Evolutionary conservation across 208 protist species (phyloP), one percentile per base, ranked within the genome.

Genomic region (Acanthamoeba divionensis): DNA sequence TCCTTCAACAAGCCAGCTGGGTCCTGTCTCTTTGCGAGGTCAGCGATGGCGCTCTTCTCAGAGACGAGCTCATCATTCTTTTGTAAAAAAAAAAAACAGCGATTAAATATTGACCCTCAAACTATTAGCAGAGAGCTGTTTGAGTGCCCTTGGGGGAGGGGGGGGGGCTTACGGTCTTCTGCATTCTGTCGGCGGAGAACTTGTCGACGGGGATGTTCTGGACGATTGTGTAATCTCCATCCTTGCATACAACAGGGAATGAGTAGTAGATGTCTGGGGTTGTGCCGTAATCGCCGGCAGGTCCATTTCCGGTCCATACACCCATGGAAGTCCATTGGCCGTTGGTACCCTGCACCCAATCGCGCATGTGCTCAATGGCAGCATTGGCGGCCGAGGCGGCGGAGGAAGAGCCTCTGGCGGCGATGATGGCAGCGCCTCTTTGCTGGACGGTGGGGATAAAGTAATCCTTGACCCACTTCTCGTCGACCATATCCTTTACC

Each of bases 361-460:
- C 94, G 54, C 86, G 83, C 36, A 97, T 86, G 73, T 96, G 94
- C 44, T 95, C 90, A 31, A 91, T 47, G 54, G 95, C 89, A 38
- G 96, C 96, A 36, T 94, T 95, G 38, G 97, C 98, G 47, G 98
- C 98, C 15, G 97, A 98, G 26, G 97, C 95, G 71, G 98, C 98
- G 3, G 95, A 97, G 10, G 96, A 98, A 21, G 97, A 29, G 36
- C 96, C 96, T 55, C 96, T 73, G 2, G 94, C 94, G 12, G 41
- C 52, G 87, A 94, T 94, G 73, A 99, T 95, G 21, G 95, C 96
- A 18, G 89, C 96, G 69, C 98, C 98, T 87, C 98, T 95, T 50
- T 96, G 73, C 91, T 98, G 97, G 41, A 99, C 96, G 8, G 38
- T 90, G 69, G 94, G 93, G 71, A 98, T 95, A 91, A 98, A 98